A percentile compares a stretch with the other conserved stretches of the same genome.
Evolutionary conservation across 192 early-diverging fungal species (phyloP).

Genomic region (Piromyces sp.): DNA sequence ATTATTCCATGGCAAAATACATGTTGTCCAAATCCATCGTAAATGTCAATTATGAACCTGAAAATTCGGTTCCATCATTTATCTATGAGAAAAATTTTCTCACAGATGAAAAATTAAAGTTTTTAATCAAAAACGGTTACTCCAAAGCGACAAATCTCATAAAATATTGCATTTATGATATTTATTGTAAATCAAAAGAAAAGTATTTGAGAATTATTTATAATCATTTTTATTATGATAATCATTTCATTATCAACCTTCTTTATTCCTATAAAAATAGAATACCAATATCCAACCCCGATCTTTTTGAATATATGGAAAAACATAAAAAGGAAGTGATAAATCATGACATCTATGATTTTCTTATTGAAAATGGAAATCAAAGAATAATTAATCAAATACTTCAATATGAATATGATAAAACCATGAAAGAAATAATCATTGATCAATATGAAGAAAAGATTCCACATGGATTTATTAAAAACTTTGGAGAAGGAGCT

Average conservation of each 20-base stretch:
- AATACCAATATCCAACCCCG: neutral
- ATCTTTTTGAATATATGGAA: neutral
- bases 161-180: neutral
- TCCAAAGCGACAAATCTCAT: neutral
- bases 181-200: neutral
- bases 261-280: neutral
- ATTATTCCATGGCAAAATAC: neutral
- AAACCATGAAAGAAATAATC: too few species aligned
- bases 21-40: neutral
- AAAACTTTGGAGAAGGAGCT: too few species aligned
- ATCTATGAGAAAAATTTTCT: neutral
- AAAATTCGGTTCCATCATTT: neutral
- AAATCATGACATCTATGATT: neutral
- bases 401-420: neutral
- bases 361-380: neutral
- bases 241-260: neutral
- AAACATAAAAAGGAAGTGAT: neutral
- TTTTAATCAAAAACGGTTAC: neutral
- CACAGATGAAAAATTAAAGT: neutral
- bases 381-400: neutral
- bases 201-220: neutral
- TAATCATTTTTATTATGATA: neutral
- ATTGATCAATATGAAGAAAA: too few species aligned
- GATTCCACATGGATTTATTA: too few species aligned
- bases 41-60: neutral